Conservation (phyloP, 352 stramenopile species). For the Phytopythium ostracodes region DNA sequence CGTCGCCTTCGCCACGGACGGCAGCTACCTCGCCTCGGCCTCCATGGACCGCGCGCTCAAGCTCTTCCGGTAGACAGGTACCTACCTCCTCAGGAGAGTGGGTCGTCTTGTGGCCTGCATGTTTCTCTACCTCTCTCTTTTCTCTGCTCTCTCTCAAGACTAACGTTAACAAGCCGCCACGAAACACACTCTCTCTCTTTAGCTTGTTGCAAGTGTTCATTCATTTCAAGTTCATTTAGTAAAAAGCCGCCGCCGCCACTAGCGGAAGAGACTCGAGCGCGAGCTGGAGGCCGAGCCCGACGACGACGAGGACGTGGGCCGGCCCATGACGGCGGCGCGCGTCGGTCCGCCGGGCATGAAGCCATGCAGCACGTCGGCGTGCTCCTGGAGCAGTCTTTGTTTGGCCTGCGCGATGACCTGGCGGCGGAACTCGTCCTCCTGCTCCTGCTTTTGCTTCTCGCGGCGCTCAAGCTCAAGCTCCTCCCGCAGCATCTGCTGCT, state of each 20-base stretch:
- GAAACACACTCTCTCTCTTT: neutral
- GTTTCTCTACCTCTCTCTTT: neutral
- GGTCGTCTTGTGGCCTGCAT: neutral
- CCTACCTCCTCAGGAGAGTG: neutral
- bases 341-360: slow-evolving; percentile 48
- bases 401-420: slow-evolving; percentile 85
- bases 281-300: slow-evolving; percentile 1
- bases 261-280: slow-evolving; percentile 23
- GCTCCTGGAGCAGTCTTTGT: slow-evolving; percentile 76
- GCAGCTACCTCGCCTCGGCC: slow-evolving; percentile 56
- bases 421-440: slow-evolving; percentile 79
- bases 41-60: slow-evolving; percentile 81
- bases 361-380: slow-evolving; percentile 76
- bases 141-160: neutral
- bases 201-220: neutral
- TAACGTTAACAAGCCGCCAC: neutral
- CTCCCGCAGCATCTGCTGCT: slow-evolving; percentile 70
- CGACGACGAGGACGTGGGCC: slow-evolving; percentile 26
- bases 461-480: slow-evolving; percentile 75
- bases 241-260: neutral
- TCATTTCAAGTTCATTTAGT: neutral
- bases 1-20: slow-evolving; percentile 52
- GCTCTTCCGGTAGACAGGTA: slow-evolving; percentile 48
- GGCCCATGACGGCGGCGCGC: slow-evolving; percentile 8
- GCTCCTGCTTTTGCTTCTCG: slow-evolving; percentile 53